phyloP scores from a whole-genome alignment of 768 basidiomycete species.

The Leccinum subtestaceum region DNA sequence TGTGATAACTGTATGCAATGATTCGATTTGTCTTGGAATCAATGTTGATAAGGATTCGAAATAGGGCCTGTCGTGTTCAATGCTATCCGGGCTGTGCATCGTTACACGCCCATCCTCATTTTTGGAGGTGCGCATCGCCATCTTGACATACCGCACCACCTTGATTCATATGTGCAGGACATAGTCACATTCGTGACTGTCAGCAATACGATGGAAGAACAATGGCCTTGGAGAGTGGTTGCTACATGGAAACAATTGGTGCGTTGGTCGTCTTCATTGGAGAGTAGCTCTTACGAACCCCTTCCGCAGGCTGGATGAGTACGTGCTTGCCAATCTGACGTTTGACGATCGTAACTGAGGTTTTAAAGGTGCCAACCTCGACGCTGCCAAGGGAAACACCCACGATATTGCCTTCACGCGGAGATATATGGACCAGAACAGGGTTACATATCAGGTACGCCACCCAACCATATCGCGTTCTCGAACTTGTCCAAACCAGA shows the following conservation, averaged over 20 bases:
- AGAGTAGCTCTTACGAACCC: neutral
- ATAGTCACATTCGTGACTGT: slow-evolving; percentile 37
- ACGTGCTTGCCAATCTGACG: slow-evolving; percentile 14
- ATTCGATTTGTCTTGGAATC: neutral
- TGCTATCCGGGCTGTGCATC: slow-evolving; percentile 70
- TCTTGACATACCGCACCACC: neutral
- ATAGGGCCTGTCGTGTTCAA: slow-evolving; percentile 71
- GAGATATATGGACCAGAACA: slow-evolving; percentile 78
- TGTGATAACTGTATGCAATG: slow-evolving; percentile 58
- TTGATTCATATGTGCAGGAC: slow-evolving; percentile 38
- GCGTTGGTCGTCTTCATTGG: slow-evolving; percentile 8
- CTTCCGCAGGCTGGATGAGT: slow-evolving; percentile 59
- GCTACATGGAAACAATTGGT: slow-evolving; percentile 94
- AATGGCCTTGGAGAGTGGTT: slow-evolving; percentile 67
- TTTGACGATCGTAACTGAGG: neutral
- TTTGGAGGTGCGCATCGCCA: slow-evolving; percentile 55
- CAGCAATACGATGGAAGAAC: slow-evolving; percentile 24
- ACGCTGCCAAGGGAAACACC: slow-evolving; percentile 34
- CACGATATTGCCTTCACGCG: slow-evolving; percentile 61
- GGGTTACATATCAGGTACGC: slow-evolving; percentile 68
- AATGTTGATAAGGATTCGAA: neutral
- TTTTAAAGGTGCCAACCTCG: slow-evolving; percentile 46
- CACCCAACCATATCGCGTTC: neutral
- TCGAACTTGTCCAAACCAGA: neutral
- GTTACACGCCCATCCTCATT: slow-evolving; percentile 71